phyloP scores from a whole-genome alignment of 2,329 filamentous ascomycete genomes.

The Grosmannia serpens region DNA sequence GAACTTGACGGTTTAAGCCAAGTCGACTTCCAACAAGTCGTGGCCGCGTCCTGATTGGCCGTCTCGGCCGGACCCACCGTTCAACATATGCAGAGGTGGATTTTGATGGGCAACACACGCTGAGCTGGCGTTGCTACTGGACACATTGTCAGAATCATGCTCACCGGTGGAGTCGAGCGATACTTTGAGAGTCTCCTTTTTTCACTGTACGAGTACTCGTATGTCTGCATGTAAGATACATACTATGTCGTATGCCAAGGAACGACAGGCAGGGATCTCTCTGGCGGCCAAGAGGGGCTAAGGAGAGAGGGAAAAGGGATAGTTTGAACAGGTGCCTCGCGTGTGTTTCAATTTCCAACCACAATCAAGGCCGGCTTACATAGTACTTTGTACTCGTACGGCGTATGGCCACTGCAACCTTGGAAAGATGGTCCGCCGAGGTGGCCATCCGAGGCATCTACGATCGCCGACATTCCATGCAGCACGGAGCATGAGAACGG shows the following conservation, averaged over 20 bases:
- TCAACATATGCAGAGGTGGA: neutral
- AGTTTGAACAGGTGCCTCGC: neutral
- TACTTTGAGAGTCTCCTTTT: neutral
- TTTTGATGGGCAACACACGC: neutral
- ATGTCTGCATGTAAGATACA: too few species aligned
- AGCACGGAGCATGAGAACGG: too few species aligned
- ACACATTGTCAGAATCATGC: neutral
- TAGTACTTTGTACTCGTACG: neutral
- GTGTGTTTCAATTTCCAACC: neutral
- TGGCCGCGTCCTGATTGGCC: neutral
- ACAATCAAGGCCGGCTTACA: neutral
- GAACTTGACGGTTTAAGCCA: neutral
- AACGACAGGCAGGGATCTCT: neutral
- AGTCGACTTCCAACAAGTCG: neutral
- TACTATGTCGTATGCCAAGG: neutral
- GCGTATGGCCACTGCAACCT: too few species aligned
- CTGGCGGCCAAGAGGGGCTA: neutral
- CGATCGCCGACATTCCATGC: too few species aligned
- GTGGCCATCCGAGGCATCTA: too few species aligned
- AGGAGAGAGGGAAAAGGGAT: neutral
- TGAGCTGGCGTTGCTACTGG: neutral
- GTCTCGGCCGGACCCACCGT: neutral
- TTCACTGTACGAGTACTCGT: neutral
- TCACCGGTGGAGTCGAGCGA: neutral
- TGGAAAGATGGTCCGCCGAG: too few species aligned